Percentiles rank a stretch among this genome's conserved stretches.
These are phyloP conservation scores for Moesziomyces parantarcticus DNA, from an alignment of 1,284 basidiomycete species.

Conservation along the genomic window DNA sequence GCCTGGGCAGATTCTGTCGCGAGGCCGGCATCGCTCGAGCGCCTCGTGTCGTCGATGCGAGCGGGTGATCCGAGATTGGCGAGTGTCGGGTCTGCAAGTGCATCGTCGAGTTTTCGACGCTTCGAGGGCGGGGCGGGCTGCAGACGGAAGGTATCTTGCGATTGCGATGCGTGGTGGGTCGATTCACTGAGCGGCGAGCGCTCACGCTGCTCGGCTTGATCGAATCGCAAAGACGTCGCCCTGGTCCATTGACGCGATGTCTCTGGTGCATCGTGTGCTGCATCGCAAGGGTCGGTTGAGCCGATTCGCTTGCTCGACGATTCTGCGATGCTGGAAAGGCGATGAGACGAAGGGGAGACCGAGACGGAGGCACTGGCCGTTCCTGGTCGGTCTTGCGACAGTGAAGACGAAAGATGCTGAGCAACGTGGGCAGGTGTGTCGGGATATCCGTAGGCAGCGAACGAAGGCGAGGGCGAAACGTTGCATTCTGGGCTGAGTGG, in stretches of 20 bases:
- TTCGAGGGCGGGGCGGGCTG: slow-evolving; percentile 31
- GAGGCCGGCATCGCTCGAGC: slow-evolving; percentile 26
- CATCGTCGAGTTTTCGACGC: slow-evolving; percentile 30
- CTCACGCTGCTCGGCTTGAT: slow-evolving; percentile 2
- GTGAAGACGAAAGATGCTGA: slow-evolving; percentile 4
- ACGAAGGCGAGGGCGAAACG: slow-evolving; percentile 29
- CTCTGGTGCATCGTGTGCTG: not conserved
- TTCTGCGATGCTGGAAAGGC: not conserved
- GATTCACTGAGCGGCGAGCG: not conserved
- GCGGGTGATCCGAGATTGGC: not conserved
- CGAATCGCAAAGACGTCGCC: slow-evolving; percentile 8
- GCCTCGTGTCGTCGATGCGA: slow-evolving; percentile 11
- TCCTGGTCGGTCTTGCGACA: not conserved
- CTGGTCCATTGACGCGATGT: slow-evolving; percentile 10
- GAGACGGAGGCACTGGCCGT: not conserved
- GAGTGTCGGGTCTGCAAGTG: not conserved
- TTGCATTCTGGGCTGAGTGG: slow-evolving; percentile 26
- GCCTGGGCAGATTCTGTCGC: not conserved
- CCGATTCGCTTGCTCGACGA: not conserved
- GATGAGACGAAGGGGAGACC: not conserved
- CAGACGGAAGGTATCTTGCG: slow-evolving; percentile 21
- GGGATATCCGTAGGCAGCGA: slow-evolving; percentile 23
- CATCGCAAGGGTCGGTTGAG: not conserved
- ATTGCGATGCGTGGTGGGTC: not conserved
- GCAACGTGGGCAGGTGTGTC: slow-evolving; percentile 11